These are phyloP conservation scores for Alternaria panax DNA, from an alignment of 2,329 filamentous ascomycete species.

Conservation along the genomic window DNA sequence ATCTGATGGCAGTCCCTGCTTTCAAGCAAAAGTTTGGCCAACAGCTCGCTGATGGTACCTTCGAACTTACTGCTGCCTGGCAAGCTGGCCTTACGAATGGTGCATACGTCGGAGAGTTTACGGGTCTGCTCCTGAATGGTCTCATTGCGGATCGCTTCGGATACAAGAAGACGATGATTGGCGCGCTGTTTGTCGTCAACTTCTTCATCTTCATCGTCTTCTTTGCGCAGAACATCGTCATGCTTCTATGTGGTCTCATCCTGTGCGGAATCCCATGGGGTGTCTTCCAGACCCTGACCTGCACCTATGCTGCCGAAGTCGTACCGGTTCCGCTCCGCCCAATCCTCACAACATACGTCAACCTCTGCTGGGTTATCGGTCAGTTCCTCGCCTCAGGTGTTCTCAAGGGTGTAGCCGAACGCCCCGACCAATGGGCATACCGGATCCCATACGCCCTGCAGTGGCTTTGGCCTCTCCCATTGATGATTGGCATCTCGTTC, in stretches of 20 bases:
- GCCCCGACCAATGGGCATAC: slow-evolving; percentile 72
- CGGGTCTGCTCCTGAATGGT: slow-evolving; percentile 57
- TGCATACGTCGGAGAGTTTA: slow-evolving; percentile 54
- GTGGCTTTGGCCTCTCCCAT: slow-evolving; percentile 77
- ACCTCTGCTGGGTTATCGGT: slow-evolving; percentile 78
- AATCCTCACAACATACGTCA: slow-evolving; percentile 69
- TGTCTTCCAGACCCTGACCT: slow-evolving; percentile 58
- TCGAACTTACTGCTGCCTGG: slow-evolving; percentile 55
- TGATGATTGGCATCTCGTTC: slow-evolving; percentile 71
- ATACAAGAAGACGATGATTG: slow-evolving; percentile 50
- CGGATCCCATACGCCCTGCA: slow-evolving; percentile 72
- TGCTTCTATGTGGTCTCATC: slow-evolving; percentile 67
- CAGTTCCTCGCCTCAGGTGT: slow-evolving; percentile 76
- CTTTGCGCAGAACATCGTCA: slow-evolving; percentile 55
- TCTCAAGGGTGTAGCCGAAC: slow-evolving; percentile 70
- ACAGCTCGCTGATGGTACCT: slow-evolving; percentile 47
- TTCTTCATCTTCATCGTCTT: slow-evolving; percentile 48
- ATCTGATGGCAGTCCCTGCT: slow-evolving; percentile 67
- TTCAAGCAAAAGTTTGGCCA: slow-evolving; percentile 56
- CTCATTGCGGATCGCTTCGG: slow-evolving; percentile 55
- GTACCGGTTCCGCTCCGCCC: slow-evolving; percentile 73
- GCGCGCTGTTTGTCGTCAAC: slow-evolving; percentile 39
- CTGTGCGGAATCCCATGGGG: slow-evolving; percentile 57
- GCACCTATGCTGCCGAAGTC: slow-evolving; percentile 64
- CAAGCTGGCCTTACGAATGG: slow-evolving; percentile 58